Conservation (phyloP, 805 yeast species). For the Metschnikowia cubensis region DNA sequence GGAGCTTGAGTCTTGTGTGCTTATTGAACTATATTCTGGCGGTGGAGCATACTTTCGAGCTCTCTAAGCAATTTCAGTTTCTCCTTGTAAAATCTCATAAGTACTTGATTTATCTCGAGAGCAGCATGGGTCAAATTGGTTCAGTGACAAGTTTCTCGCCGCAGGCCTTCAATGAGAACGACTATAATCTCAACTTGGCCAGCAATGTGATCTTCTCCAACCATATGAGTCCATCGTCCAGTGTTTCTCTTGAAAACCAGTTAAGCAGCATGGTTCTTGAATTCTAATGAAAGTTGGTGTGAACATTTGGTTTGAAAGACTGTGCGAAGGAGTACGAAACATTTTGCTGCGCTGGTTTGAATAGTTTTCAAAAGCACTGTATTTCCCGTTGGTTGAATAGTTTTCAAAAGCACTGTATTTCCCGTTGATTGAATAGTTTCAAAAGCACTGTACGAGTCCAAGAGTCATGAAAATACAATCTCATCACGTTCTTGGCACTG, state of each 20-base stretch:
- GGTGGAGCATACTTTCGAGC: conserved; percentile 37
- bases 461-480: too few species aligned
- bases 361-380: too few species aligned
- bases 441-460: too few species aligned
- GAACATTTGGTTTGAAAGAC: too few species aligned
- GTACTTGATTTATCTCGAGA: conserved; percentile 38
- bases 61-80: conserved; percentile 38
- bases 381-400: too few species aligned
- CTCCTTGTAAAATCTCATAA: conserved; percentile 39
- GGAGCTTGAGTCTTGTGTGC: conserved; percentile 38
- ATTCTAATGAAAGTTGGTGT: too few species aligned
- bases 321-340: too few species aligned
- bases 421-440: too few species aligned
- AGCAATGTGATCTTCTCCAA: conserved; percentile 30
- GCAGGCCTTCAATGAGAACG: conserved; percentile 25
- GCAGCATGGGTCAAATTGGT: conserved; percentile 31
- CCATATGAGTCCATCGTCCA: conserved; percentile 14
- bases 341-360: too few species aligned
- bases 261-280: conserved; percentile 32
- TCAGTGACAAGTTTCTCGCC: conserved; percentile 30
- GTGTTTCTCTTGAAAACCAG: conserved; percentile 23
- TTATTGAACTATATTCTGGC: conserved; percentile 37
- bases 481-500: too few species aligned
- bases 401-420: too few species aligned
- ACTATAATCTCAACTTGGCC: conserved; percentile 26